phyloP scores from a whole-genome alignment of 2,329 filamentous ascomycete species.

The Aspergillus neoniger region DNA sequence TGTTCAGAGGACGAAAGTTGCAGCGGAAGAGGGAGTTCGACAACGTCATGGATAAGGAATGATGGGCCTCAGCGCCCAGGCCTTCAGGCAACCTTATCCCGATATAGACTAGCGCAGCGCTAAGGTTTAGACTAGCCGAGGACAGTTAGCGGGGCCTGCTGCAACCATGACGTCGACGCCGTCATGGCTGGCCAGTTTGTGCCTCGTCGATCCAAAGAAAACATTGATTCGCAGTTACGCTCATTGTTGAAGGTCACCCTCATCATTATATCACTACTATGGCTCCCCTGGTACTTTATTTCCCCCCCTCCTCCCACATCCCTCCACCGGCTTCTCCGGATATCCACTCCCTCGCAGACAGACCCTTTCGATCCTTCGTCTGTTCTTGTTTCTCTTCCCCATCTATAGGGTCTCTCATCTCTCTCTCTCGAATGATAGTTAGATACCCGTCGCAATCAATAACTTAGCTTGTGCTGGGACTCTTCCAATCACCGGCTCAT shows the following conservation, averaged over 20 bases:
- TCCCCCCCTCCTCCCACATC: not conserved
- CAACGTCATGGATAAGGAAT: constrained; percentile 34
- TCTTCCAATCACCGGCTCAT: not conserved
- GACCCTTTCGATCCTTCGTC: not conserved
- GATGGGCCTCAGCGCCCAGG: constrained; percentile 17
- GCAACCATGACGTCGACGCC: constrained; percentile 40
- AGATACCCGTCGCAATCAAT: not conserved
- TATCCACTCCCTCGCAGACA: constrained; percentile 10
- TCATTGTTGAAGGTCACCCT: constrained; percentile 4
- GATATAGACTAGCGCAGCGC: constrained; percentile 19
- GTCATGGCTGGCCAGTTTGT: constrained; percentile 4
- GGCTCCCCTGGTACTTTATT: not conserved
- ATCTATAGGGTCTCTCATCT: not conserved
- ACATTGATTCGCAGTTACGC: not conserved
- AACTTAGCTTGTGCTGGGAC: not conserved
- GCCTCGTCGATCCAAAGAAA: constrained; percentile 11
- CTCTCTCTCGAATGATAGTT: not conserved
- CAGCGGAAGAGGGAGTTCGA: constrained; percentile 15
- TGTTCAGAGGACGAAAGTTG: constrained; percentile 9
- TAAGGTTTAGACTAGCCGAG: constrained; percentile 25
- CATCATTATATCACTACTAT: constrained; percentile 31
- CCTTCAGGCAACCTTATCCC: constrained; percentile 15
- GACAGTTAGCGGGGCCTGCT: constrained; percentile 25
- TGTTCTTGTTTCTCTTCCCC: not conserved
- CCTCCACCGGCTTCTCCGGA: constrained; percentile 26